A percentile compares a stretch with the other conserved stretches of the same genome.
phyloP scores from a whole-genome alignment of 768 basidiomycete genomes.

The Lentinula raphanica region DNA sequence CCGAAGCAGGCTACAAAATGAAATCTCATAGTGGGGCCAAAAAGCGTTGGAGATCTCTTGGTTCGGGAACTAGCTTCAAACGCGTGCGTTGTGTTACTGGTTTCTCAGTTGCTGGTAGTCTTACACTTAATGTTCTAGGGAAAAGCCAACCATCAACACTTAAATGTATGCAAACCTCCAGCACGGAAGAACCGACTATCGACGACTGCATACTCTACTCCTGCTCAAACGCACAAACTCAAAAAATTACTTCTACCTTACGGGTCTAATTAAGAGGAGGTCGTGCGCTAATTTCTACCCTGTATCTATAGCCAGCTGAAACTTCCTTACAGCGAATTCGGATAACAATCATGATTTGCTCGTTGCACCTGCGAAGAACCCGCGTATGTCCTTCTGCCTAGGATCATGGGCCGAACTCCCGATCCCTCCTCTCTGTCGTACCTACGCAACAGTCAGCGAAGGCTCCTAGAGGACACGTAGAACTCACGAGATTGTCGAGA shows the following conservation, averaged over 20 bases:
- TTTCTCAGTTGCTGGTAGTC: not conserved
- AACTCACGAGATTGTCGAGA: constrained; percentile 49
- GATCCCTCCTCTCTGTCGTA: constrained; percentile 72
- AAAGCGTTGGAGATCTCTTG: constrained; percentile 72
- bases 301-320: not conserved
- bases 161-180: constrained; percentile 64
- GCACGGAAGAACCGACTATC: constrained; percentile 62
- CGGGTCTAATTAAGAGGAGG: constrained; percentile 31
- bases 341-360: not conserved
- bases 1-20: constrained; percentile 66
- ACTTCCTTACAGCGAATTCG: not conserved
- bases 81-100: constrained; percentile 43
- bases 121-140: constrained; percentile 37
- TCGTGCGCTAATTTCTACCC: no score
- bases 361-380: constrained; percentile 49
- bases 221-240: constrained; percentile 59
- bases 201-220: constrained; percentile 60
- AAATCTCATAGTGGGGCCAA: constrained; percentile 79
- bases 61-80: constrained; percentile 64
- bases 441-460: constrained; percentile 17
- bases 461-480: not conserved
- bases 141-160: constrained; percentile 66
- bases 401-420: constrained; percentile 67
- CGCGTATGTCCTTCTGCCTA: constrained; percentile 68
- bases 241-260: constrained; percentile 69